These are phyloP conservation scores for Phlegmacium glaucopus DNA, from an alignment of 768 basidiomycete species.

Conservation along the genomic window DNA sequence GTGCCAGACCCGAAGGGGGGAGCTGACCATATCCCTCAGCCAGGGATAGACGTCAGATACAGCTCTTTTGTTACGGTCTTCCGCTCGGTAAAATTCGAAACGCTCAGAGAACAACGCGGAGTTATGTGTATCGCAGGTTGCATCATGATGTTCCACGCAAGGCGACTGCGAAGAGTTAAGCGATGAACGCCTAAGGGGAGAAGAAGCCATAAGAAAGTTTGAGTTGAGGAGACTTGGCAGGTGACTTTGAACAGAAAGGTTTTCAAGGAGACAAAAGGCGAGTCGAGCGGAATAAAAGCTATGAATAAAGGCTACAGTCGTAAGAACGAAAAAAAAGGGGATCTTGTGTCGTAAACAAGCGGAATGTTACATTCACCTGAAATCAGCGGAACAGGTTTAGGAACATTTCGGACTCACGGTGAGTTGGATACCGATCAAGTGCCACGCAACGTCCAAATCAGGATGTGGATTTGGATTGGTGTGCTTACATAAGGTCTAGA, in stretches of 20 bases:
- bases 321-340: constrained; percentile 4
- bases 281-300: background rate
- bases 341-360: constrained; percentile 7
- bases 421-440: constrained; percentile 12
- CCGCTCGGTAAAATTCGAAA: background rate
- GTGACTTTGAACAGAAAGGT: background rate
- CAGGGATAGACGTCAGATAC: constrained; percentile 6
- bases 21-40: constrained; percentile 3
- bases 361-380: constrained; percentile 12
- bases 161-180: background rate
- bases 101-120: background rate
- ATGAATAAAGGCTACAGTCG: background rate
- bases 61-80: constrained; percentile 1
- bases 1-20: constrained; percentile 6
- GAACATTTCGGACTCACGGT: constrained; percentile 11
- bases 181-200: background rate
- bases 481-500: background rate
- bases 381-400: constrained; percentile 20
- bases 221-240: background rate
- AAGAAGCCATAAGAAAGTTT: background rate
- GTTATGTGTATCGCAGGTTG: background rate
- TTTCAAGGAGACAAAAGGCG: background rate
- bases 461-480: background rate
- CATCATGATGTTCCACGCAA: background rate
- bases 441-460: background rate